These are phyloP conservation scores for Galerina sulciceps DNA, from an alignment of 768 basidiomycete species.

Conservation along the genomic window DNA sequence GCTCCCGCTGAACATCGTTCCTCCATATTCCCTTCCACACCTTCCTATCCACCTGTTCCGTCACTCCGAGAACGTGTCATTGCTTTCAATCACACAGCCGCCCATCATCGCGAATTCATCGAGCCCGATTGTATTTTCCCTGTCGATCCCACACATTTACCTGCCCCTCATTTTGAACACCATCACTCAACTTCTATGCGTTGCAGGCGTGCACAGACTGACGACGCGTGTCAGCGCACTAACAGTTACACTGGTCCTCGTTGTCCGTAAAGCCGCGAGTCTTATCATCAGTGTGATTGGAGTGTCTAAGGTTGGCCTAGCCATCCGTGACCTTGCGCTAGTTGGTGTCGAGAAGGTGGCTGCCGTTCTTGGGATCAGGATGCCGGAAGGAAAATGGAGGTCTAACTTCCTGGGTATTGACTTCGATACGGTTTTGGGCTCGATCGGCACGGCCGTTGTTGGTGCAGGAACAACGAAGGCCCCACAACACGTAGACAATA, in stretches of 20 bases:
- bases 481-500: slow-evolving; percentile 36
- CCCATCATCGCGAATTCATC: neutral
- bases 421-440: slow-evolving; percentile 13
- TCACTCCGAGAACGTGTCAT: slow-evolving; percentile 18
- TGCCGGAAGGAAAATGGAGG: slow-evolving; percentile 1
- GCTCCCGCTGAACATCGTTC: slow-evolving; percentile 38
- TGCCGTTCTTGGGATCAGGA: neutral
- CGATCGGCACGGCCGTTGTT: slow-evolving; percentile 21
- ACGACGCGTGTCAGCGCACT: slow-evolving; percentile 77
- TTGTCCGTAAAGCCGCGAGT: slow-evolving; percentile 81
- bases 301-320: slow-evolving; percentile 27
- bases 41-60: slow-evolving; percentile 23
- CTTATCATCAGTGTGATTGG: slow-evolving; percentile 72
- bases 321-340: neutral
- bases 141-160: slow-evolving; percentile 63
- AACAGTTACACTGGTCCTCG: slow-evolving; percentile 79
- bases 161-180: slow-evolving; percentile 76
- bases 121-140: slow-evolving; percentile 22
- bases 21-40: slow-evolving; percentile 30
- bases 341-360: neutral
- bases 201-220: slow-evolving; percentile 85
- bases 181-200: slow-evolving; percentile 82
- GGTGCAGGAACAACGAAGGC: slow-evolving; percentile 18
- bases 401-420: slow-evolving; percentile 11
- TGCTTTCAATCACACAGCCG: slow-evolving; percentile 30